Base-by-base conservation (phyloP, 495 filamentous ascomycete species). In the Penicillium mononematosum region DNA sequence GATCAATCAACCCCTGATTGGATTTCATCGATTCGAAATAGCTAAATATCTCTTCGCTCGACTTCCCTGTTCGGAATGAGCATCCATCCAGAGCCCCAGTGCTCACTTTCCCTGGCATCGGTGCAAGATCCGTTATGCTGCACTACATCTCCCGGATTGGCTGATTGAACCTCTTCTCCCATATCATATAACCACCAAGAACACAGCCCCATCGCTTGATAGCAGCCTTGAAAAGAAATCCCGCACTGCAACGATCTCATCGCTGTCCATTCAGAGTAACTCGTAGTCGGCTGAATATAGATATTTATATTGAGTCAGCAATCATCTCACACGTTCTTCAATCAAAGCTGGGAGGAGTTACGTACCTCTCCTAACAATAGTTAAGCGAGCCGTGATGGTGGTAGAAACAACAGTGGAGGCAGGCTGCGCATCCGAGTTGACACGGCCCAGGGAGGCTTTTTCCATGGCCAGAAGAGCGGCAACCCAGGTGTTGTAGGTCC, bases 401-500 rank as follows among this genome's bases (percentile, higher is more conserved):
- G 20, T 11, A 44, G 22, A 4, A 44, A 1, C 2, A 44, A 3
- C 20, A 22, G 19, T 7, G 6, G 41, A 24, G 9, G 17, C 3
- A 20, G n/a, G 3, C 16, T 5, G 9, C 20, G 11, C 12, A 5
- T 2, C 42, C 2, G 20, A 10, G 20, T 8, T 7, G 11, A n/a
- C 20, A 19, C 19, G 42, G 42, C 19, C 19, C 9, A 4, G 8
- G 12, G n/a, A 20, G 3, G 19, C 20, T 5, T 32, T 9, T 24
- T 50, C 32, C 32, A 50, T 50, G 5, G 17, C 31, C 32, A 50
- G 27, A 16, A 50, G 47, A 8, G 47, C 47, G 20, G 47, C 22
- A 1, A 50, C 32, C 47, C 47, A 50, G 32, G 17, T 25, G 5
- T 50, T 50, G 19, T 39, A 19, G 47, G n/a, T 39, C 19, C 14